Evolutionary conservation across 768 basidiomycete genomes (phyloP).

Genomic region (Hypholoma fasciculare): DNA sequence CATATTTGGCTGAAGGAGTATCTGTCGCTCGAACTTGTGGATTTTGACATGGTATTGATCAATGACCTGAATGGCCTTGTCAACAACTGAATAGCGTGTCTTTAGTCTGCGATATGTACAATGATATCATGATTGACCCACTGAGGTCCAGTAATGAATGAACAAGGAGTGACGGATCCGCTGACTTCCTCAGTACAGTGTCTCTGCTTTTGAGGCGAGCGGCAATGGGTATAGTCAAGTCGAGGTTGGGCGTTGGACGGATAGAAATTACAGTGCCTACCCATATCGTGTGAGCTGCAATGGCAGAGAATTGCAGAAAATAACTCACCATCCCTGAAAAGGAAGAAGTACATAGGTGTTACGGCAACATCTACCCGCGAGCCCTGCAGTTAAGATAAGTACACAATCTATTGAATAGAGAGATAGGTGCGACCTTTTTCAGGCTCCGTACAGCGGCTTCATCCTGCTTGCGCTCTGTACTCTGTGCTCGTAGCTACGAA

Average conservation of each 20-base stretch:
- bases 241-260: constrained; percentile 42
- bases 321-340: constrained; percentile 58
- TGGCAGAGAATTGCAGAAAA: not conserved
- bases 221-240: constrained; percentile 56
- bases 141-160: constrained; percentile 66
- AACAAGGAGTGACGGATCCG: constrained; percentile 68
- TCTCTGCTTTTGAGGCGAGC: constrained; percentile 58
- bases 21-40: constrained; percentile 56
- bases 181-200: constrained; percentile 59
- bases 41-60: constrained; percentile 69
- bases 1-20: constrained; percentile 63
- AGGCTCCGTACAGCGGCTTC: constrained; percentile 31
- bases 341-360: constrained; percentile 65
- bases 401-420: not conserved
- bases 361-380: constrained; percentile 61
- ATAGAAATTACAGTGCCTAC: constrained; percentile 69
- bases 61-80: constrained; percentile 65
- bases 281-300: not conserved
- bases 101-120: not conserved
- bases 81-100: constrained; percentile 49
- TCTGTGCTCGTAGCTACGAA: constrained; percentile 12
- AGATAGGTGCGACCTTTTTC: constrained; percentile 23
- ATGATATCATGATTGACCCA: constrained; percentile 19
- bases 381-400: constrained; percentile 30
- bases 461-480: constrained; percentile 18